Conservation (phyloP, 2,329 filamentous ascomycete genomes). For the Calonectria hawksworthii region DNA sequence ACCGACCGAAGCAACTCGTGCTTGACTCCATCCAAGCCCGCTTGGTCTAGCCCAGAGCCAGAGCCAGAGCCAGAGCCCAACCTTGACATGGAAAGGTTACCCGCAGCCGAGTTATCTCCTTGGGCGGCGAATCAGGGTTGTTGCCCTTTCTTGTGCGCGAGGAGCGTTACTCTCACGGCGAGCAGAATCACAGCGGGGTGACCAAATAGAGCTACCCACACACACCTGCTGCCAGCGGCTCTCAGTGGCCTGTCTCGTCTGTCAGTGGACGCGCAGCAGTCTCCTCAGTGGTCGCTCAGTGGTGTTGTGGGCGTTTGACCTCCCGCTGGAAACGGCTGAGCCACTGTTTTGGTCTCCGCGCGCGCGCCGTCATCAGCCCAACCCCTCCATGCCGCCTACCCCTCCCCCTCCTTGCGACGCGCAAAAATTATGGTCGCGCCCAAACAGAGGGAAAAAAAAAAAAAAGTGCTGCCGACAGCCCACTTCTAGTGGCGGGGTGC, state of each 20-base stretch:
- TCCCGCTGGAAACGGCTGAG: constrained; percentile 3
- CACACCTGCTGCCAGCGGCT: constrained; percentile 5
- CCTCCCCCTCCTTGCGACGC: constrained; percentile 6
- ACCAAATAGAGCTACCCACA: neutral
- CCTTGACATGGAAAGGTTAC: constrained; percentile 23
- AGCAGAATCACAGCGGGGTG: constrained; percentile 4
- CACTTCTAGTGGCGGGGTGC: constrained; percentile 24
- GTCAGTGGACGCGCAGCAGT: neutral
- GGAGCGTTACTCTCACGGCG: neutral
- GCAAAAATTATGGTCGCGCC: constrained; percentile 6
- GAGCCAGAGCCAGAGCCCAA: constrained; percentile 9
- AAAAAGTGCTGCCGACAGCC: constrained; percentile 16
- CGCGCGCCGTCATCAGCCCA: constrained; percentile 5
- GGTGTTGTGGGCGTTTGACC: constrained; percentile 2
- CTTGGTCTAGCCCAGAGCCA: constrained; percentile 8
- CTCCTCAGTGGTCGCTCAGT: neutral
- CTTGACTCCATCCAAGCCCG: constrained; percentile 7
- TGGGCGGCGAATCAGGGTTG: constrained; percentile 43
- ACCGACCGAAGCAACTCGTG: neutral
- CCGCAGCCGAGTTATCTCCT: constrained; percentile 32
- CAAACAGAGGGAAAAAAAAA: neutral
- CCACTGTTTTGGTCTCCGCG: neutral
- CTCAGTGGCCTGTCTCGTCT: neutral
- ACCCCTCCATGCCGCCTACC: constrained; percentile 22
- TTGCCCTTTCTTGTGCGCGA: constrained; percentile 44